Conservation (phyloP, 352 stramenopile genomes). For the Globisporangium orthogonon region DNA sequence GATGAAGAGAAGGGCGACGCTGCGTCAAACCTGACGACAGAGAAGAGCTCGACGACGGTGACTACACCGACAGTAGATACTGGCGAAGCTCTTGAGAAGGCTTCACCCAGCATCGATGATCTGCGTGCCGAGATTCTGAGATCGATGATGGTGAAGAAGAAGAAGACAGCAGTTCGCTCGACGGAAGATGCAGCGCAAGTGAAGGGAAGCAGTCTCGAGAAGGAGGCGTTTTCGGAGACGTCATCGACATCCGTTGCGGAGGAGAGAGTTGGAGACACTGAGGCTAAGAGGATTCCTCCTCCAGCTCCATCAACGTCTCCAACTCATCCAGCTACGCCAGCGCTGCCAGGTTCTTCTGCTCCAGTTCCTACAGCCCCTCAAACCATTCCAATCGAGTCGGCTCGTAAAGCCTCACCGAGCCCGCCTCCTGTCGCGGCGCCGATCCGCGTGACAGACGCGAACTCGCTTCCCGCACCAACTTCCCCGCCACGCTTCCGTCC, state of each 20-base stretch:
- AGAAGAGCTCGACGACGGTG: not conserved
- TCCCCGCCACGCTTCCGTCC: conserved; percentile 29
- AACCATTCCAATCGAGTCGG: not conserved
- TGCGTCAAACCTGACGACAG: conserved; percentile 6
- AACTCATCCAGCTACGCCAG: not conserved
- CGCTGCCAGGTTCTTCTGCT: not conserved
- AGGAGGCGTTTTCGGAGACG: not conserved
- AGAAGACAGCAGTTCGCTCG: conserved; percentile 1
- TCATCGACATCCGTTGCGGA: conserved; percentile 5
- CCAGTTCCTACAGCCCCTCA: not conserved
- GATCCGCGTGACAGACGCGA: conserved; percentile 3
- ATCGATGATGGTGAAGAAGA: conserved; percentile 40
- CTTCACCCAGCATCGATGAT: conserved; percentile 24
- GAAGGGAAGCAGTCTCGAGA: not conserved
- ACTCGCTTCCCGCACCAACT: not conserved
- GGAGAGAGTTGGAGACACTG: not conserved
- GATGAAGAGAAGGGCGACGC: not conserved
- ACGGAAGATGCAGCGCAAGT: not conserved
- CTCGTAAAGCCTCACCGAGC: not conserved
- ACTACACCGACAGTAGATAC: not conserved
- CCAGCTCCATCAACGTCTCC: not conserved
- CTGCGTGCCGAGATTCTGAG: conserved; percentile 38
- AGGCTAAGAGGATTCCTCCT: not conserved
- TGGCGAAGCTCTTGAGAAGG: not conserved
- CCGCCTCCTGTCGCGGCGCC: not conserved